phyloP scores from a whole-genome alignment of 768 basidiomycete genomes.

The Mycena galericulata region DNA sequence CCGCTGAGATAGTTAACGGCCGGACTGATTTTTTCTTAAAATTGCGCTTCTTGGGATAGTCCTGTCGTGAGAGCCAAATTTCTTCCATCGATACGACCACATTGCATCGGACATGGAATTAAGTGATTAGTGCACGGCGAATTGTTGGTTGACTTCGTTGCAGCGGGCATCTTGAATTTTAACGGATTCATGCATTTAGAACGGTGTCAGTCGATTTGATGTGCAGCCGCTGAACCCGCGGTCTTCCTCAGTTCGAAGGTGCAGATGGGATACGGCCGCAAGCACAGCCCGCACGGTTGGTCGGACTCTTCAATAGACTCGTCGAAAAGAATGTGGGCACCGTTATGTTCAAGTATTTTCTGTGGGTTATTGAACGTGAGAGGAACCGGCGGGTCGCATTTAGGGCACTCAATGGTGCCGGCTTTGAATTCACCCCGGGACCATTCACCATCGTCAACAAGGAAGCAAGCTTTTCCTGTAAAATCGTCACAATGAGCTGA shows the following conservation, averaged over 20 bases:
- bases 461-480: conserved; percentile 13
- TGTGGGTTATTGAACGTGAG: conserved; percentile 4
- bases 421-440: background rate
- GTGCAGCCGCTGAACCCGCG: conserved; percentile 16
- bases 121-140: conserved; percentile 16
- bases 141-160: background rate
- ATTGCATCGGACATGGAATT: background rate
- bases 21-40: background rate
- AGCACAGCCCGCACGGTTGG: conserved; percentile 39
- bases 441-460: background rate
- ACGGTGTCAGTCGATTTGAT: conserved; percentile 10
- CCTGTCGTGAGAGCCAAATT: background rate
- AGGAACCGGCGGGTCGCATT: background rate
- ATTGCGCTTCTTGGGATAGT: background rate
- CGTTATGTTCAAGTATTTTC: conserved; percentile 36
- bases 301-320: background rate
- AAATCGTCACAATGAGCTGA: background rate
- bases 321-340: conserved; percentile 37
- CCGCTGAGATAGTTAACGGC: no score
- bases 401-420: background rate
- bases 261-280: conserved; percentile 34
- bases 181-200: background rate
- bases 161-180: conserved; percentile 7
- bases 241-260: conserved; percentile 31
- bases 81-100: background rate